Evolutionary conservation across 108 stramenopile species (phyloP).

Genomic region (Cyclotella choctawhatcheeana): DNA sequence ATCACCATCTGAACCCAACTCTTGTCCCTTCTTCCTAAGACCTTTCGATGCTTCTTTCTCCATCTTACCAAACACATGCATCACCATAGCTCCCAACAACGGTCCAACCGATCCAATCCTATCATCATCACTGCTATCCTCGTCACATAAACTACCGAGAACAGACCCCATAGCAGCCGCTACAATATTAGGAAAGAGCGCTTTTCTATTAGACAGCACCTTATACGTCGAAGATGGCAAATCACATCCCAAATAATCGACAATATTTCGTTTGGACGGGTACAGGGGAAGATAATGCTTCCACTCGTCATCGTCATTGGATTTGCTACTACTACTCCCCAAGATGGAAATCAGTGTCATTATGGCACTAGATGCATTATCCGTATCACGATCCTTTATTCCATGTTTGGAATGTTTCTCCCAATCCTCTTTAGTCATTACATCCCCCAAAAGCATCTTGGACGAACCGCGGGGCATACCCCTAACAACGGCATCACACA

Average conservation of each 20-base stretch:
- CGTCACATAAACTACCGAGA: slow-evolving; percentile 7
- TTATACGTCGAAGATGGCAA: slow-evolving; percentile 37
- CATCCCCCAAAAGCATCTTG: not conserved
- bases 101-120: slow-evolving; percentile 32
- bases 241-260: slow-evolving; percentile 49
- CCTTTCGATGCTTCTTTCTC: slow-evolving; percentile 30
- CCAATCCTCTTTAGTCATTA: slow-evolving; percentile 9
- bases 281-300: slow-evolving; percentile 42
- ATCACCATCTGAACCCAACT: slow-evolving; percentile 40
- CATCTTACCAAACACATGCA: slow-evolving; percentile 40
- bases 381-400: slow-evolving; percentile 8
- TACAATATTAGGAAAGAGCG: slow-evolving; percentile 18
- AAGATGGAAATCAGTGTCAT: slow-evolving; percentile 41
- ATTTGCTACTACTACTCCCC: slow-evolving; percentile 8
- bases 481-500: slow-evolving; percentile 44
- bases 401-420: not conserved
- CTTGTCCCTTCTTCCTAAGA: slow-evolving; percentile 3
- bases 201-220: slow-evolving; percentile 7
- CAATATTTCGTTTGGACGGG: slow-evolving; percentile 22
- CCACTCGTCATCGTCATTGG: slow-evolving; percentile 39
- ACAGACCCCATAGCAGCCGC: slow-evolving; percentile 35
- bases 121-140: slow-evolving; percentile 26
- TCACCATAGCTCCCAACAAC: slow-evolving; percentile 44
- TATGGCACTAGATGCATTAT: slow-evolving; percentile 47
- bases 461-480: slow-evolving; percentile 21